Evolutionary conservation across 331 rosid species (phyloP).

Genomic region (Spiraea crenata): DNA sequence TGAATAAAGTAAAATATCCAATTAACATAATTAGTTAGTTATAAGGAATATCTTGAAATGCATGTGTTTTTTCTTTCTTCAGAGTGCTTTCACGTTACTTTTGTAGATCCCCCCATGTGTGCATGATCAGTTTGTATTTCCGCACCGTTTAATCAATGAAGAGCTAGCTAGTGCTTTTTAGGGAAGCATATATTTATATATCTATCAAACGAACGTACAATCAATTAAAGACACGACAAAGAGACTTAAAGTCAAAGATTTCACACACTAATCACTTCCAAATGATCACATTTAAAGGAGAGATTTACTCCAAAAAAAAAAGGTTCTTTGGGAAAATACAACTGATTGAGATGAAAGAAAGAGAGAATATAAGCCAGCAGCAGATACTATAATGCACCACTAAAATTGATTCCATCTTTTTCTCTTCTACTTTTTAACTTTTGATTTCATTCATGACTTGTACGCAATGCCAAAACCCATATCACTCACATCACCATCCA

Average conservation of each 20-base stretch:
- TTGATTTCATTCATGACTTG: slow-evolving; percentile 39
- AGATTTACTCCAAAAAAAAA: neutral
- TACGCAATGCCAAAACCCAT: slow-evolving; percentile 35
- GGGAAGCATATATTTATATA: slow-evolving; percentile 6
- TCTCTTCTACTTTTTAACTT: slow-evolving; percentile 38
- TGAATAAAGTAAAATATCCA: too few species aligned
- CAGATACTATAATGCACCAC: slow-evolving; percentile 24
- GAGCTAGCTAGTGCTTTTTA: slow-evolving; percentile 21
- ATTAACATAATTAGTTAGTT: too few species aligned
- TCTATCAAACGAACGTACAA: slow-evolving; percentile 1
- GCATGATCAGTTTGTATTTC: slow-evolving; percentile 30
- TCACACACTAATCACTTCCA: slow-evolving; percentile 33
- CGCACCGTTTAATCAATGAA: slow-evolving; percentile 26
- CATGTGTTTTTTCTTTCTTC: too few species aligned
- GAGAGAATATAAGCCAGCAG: neutral
- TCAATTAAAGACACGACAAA: neutral
- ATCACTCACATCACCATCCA: slow-evolving; percentile 27
- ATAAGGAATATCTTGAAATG: too few species aligned
- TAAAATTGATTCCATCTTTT: slow-evolving; percentile 42
- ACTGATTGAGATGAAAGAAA: neutral
- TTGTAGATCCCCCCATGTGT: too few species aligned
- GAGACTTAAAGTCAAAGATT: slow-evolving; percentile 30
- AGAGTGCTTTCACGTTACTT: too few species aligned
- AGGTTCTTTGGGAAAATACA: neutral
- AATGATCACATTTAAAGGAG: neutral